phyloP scores from a whole-genome alignment of 1,139 yeast species.

The Yamadazyma trypodendri region DNA sequence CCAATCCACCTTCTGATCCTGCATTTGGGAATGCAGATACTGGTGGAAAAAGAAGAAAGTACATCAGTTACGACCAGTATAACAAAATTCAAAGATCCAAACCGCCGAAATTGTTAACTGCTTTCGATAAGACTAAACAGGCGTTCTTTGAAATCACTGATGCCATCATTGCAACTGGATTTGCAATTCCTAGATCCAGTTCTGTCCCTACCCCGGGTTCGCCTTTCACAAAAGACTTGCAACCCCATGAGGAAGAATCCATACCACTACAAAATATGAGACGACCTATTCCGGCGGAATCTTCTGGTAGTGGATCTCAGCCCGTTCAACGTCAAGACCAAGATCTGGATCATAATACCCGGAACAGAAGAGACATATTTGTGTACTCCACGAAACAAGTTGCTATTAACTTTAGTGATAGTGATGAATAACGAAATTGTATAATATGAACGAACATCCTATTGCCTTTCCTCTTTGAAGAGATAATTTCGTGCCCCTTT shows the following conservation, averaged over 20 bases:
- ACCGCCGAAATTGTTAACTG: conserved; percentile 6
- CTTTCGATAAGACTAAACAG: conserved; percentile 31
- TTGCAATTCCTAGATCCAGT: conserved; percentile 58
- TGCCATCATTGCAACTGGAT: conserved; percentile 56
- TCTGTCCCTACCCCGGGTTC: conserved; percentile 27
- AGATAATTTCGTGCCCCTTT: too few relatives aligned
- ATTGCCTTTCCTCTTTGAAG: too few relatives aligned
- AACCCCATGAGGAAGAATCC: background rate
- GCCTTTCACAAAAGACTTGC: conserved; percentile 1
- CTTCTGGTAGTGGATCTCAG: background rate
- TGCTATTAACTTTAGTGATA: conserved; percentile 33
- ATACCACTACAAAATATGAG: conserved; percentile 7
- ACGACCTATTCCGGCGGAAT: conserved; percentile 8
- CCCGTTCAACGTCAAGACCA: background rate
- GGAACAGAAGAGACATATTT: conserved; percentile 46
- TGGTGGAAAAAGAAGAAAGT: conserved; percentile 5
- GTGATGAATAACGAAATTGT: conserved; percentile 8
- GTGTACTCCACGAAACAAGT: conserved; percentile 59
- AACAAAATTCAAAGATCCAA: conserved; percentile 4
- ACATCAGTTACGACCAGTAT: conserved; percentile 1
- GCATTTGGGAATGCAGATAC: too few relatives aligned
- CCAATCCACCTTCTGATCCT: too few relatives aligned
- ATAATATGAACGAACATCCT: conserved; percentile 14
- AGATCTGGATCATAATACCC: conserved; percentile 10
- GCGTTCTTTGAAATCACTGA: conserved; percentile 50